Percentiles rank a stretch among this genome's conserved stretches.
These are phyloP conservation scores for Saccharomycopsis sp. DNA, from an alignment of 805 yeast species.

Conservation along the genomic window DNA sequence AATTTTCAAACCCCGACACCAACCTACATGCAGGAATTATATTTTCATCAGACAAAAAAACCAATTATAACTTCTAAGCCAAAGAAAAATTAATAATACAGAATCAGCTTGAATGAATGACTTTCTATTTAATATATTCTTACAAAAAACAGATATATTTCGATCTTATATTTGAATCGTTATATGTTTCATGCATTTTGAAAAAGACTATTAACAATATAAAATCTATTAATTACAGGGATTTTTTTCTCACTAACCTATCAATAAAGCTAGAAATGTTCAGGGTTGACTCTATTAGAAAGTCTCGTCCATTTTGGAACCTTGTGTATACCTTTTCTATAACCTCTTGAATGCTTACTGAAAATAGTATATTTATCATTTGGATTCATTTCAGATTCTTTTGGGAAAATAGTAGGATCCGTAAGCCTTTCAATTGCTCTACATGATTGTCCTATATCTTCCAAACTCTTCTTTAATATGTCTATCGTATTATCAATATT, in stretches of 20 bases:
- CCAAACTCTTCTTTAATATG: conserved; percentile 47
- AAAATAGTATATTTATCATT: conserved; percentile 84
- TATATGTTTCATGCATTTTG: neutral
- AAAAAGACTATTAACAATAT: too few relatives aligned
- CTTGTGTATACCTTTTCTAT: conserved; percentile 82
- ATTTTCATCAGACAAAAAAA: too few relatives aligned
- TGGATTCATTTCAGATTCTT: conserved; percentile 72
- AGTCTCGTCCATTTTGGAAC: conserved; percentile 90
- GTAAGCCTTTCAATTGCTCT: conserved; percentile 32
- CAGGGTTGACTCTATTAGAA: conserved; percentile 75
- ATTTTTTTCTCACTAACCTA: too few relatives aligned
- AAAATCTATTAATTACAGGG: too few relatives aligned
- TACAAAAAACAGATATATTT: too few relatives aligned
- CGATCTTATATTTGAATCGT: too few relatives aligned
- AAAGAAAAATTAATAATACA: too few relatives aligned
- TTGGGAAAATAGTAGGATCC: conserved; percentile 51
- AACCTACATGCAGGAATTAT: too few relatives aligned
- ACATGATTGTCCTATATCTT: conserved; percentile 28
- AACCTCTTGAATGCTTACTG: conserved; percentile 63
- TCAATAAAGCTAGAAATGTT: conserved; percentile 43
- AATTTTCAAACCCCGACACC: too few relatives aligned
- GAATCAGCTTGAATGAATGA: too few relatives aligned
- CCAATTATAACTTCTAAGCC: too few relatives aligned
- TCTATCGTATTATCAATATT: conserved; percentile 75
- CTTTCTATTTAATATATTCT: too few relatives aligned